Conservation (phyloP, 805 yeast genomes). For the Priceomyces carsonii region DNA sequence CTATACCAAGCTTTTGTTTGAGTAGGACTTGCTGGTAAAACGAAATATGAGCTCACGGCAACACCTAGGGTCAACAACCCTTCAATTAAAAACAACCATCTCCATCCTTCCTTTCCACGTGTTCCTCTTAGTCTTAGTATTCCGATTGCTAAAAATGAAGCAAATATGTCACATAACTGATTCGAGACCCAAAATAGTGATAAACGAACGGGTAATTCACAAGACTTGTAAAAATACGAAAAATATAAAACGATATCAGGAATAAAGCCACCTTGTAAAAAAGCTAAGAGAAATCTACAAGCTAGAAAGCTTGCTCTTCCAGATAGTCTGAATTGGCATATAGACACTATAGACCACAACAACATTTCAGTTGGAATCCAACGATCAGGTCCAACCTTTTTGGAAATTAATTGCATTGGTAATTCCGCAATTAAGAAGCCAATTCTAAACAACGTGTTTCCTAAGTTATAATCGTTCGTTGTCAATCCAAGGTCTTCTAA, state of each 20-base stretch:
- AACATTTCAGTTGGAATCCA: conserved; percentile 62
- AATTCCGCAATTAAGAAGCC: conserved; percentile 58
- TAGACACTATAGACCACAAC: conserved; percentile 59
- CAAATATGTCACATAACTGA: conserved; percentile 43
- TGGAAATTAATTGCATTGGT: conserved; percentile 65
- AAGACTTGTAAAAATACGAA: conserved; percentile 62
- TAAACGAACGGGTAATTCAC: conserved; percentile 57
- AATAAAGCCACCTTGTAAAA: conserved; percentile 67
- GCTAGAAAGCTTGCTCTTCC: conserved; percentile 43
- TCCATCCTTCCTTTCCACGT: conserved; percentile 42
- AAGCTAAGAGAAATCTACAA: conserved; percentile 54
- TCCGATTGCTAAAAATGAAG: conserved; percentile 19
- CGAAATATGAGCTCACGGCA: conserved; percentile 45
- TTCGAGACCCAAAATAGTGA: conserved; percentile 60
- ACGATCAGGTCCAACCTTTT: conserved; percentile 59
- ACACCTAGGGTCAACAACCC: conserved; percentile 56
- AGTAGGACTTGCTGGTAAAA: conserved; percentile 58
- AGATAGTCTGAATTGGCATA: conserved; percentile 48
- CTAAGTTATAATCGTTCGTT: conserved; percentile 63
- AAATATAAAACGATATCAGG: conserved; percentile 65
- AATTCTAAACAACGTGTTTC: conserved; percentile 53
- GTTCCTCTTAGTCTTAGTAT: conserved; percentile 16
- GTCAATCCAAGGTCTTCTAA: conserved; percentile 50
- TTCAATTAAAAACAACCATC: conserved; percentile 65
- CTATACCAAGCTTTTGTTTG: conserved; percentile 53